Evolutionary conservation across 202 grass and related monocot species (phyloP), one percentile per base, ranked within the genome.

Genomic region (Zoysia matrella): DNA sequence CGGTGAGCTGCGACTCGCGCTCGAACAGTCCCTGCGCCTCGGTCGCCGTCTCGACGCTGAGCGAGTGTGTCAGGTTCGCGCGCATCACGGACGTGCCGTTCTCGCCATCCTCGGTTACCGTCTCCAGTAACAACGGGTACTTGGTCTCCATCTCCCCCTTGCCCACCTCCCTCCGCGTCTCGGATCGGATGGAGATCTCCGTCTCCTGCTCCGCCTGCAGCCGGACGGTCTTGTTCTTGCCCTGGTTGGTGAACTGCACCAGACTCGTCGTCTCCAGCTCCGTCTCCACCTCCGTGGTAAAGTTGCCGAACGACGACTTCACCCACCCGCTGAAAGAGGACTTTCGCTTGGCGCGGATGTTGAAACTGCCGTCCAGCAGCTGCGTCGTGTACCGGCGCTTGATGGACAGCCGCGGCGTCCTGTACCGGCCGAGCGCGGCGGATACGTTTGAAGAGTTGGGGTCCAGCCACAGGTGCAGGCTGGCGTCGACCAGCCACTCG

Each of bases 401-500:
- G 81, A 98, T 84, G 40, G 74, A 88, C 49, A 89, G 80, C 2
- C 83, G 78, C 49, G 91, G 87, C 18, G 89, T 76, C 43, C 47
- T 14, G 82, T 93, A 91, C 16, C 22, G 51, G 6, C 72, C 71
- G 10, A 98, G 69, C 77, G 44, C 45, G 4, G 82, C 90, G 5
- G 81, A 79, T 77, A 94, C 93, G 3, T 61, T 53, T 68, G 79
- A 16, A 14, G 83, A 62, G 50, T 51, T 53, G 6, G 86, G 81
- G 77, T 95, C 95, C 66, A 95, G 64, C 95, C 95, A 98, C 36
- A 98, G 84, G 84, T 95, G 95, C 16, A 98, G 82, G 75, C 95
- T 98, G 65, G 92, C 92, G 85, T 98, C 90, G 1, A 98, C 77
- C 18, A 93, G 88, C 92, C 95, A 98, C 84, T 91, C 90, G 9